Conservation (phyloP, 2,329 filamentous ascomycete genomes). For the Cordyceps militaris region DNA sequence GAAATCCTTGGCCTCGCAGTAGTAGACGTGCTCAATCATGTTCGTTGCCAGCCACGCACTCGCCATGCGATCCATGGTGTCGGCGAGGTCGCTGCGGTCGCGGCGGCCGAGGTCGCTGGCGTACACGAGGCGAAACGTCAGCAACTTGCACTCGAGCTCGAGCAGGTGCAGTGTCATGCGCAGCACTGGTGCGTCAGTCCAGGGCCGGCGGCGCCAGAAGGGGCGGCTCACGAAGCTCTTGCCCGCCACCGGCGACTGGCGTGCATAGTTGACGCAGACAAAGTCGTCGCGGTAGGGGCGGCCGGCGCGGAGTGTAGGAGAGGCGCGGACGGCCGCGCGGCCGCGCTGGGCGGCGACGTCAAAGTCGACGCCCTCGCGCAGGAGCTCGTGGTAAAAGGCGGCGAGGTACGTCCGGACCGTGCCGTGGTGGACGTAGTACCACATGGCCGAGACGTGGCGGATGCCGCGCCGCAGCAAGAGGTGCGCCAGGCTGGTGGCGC, state of each 20-base stretch:
- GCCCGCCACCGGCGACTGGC: conserved; percentile 16
- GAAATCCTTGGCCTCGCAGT: conserved; percentile 25
- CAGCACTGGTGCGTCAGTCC: conserved; percentile 21
- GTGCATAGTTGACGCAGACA: conserved; percentile 25
- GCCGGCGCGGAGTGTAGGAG: conserved; percentile 18
- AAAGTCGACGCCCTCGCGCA: conserved; percentile 22
- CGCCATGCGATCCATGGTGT: conserved; percentile 21
- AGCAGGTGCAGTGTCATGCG: conserved; percentile 22
- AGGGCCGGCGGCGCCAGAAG: conserved; percentile 19
- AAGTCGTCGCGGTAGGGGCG: conserved; percentile 23
- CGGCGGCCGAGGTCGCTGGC: conserved; percentile 21
- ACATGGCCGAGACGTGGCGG: conserved; percentile 24
- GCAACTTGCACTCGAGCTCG: conserved; percentile 25
- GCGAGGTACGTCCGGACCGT: conserved; percentile 23
- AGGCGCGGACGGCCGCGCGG: conserved; percentile 20
- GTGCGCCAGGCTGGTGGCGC: conserved; percentile 22
- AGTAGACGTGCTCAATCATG: conserved; percentile 23
- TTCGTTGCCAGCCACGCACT: conserved; percentile 25
- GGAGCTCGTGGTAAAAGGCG: conserved; percentile 21
- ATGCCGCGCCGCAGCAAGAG: conserved; percentile 22
- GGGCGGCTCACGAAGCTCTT: conserved; percentile 18
- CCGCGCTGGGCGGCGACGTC: conserved; percentile 23
- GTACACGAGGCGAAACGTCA: conserved; percentile 22
- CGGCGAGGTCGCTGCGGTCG: conserved; percentile 15
- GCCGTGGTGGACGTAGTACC: conserved; percentile 25